Evolutionary conservation across 2,329 filamentous ascomycete species (phyloP).

Genomic region (Teratosphaeria nubilosa): DNA sequence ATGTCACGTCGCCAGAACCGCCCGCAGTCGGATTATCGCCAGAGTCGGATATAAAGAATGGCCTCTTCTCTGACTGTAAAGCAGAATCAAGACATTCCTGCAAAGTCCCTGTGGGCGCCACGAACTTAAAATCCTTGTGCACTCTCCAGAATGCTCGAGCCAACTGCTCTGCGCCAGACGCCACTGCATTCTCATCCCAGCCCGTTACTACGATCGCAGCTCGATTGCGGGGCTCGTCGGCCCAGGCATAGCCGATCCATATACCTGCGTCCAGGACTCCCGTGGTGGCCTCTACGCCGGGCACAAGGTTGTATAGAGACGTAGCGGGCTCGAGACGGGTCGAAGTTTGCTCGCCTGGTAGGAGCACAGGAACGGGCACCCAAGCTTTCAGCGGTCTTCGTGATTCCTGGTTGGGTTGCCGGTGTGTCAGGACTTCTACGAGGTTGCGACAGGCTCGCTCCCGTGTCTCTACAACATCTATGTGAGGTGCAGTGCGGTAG

Average conservation of each 20-base stretch:
- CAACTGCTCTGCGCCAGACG: conserved; percentile 8
- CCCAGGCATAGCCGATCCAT: conserved; percentile 15
- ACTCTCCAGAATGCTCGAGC: conserved; percentile 11
- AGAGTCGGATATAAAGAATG: conserved; percentile 15
- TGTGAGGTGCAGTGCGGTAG: conserved; percentile 13
- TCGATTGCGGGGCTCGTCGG: conserved; percentile 11
- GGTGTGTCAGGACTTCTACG: not conserved
- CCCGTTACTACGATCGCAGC: conserved; percentile 13
- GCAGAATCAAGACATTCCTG: conserved; percentile 10
- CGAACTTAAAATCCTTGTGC: conserved; percentile 11
- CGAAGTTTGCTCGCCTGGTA: conserved; percentile 12
- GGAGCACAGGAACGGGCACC: conserved; percentile 11
- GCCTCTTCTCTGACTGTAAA: conserved; percentile 2
- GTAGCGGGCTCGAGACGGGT: conserved; percentile 12
- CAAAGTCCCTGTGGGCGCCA: conserved; percentile 10
- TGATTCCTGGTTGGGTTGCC: not conserved
- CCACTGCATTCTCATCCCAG: conserved; percentile 5
- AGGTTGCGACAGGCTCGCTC: conserved; percentile 11
- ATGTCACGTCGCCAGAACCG: conserved; percentile 13
- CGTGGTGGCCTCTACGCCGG: conserved; percentile 5
- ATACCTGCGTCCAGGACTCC: conserved; percentile 12
- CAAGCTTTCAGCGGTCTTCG: conserved; percentile 11
- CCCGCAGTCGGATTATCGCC: conserved; percentile 15
- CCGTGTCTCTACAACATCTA: conserved; percentile 10
- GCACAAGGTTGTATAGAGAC: conserved; percentile 9